Evolutionary conservation across 1,284 basidiomycete genomes (phyloP), one percentile per base, ranked within the genome.

Genomic region (Boletus hoseneyae): DNA sequence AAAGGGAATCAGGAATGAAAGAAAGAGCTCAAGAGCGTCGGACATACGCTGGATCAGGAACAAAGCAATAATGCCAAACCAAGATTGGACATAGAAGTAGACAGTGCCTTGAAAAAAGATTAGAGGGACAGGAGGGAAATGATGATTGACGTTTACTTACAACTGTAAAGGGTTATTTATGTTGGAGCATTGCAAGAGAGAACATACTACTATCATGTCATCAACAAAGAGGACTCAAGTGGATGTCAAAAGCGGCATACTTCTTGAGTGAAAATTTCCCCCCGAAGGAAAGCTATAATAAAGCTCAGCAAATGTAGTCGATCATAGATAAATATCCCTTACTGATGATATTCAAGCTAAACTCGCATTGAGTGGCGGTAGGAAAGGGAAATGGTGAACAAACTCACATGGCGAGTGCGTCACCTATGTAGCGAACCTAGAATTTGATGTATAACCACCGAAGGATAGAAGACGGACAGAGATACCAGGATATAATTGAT

Each of bases 401-500:
- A 32, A 56, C 61, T 61, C 18, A 60, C 58, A 53, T 46, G 9
- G 38, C 47, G 12, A 63, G 9, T 5, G 25, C 36, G 39, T 63
- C 56, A 19, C 60, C 47, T 4, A 60, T 18, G 40, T 63, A 63
- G 13, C 61, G 58, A 11, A 63, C 49, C 58, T 60, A 13, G 15
- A 41, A n/a, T 6, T 25, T 19, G n/a, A 8, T 7, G 9, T 33
- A 5, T 4, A 30, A 37, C 18, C 15, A 3, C 13, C 19, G 3
- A 27, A 25, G 1, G 6, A 8, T 19, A n/a, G 5, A 7, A 16
- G 3, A 9, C 21, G 21, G 5, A 5, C 5, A 3, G 16, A 46
- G 48, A 11, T 46, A 62, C 58, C 19, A 62, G 12, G 1, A 49
- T 18, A 35, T 59, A 62, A 10, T 16, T 56, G 2, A 62, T 16